Conservation (phyloP, 129 eudicot genomes). For the Lonicera japonica region DNA sequence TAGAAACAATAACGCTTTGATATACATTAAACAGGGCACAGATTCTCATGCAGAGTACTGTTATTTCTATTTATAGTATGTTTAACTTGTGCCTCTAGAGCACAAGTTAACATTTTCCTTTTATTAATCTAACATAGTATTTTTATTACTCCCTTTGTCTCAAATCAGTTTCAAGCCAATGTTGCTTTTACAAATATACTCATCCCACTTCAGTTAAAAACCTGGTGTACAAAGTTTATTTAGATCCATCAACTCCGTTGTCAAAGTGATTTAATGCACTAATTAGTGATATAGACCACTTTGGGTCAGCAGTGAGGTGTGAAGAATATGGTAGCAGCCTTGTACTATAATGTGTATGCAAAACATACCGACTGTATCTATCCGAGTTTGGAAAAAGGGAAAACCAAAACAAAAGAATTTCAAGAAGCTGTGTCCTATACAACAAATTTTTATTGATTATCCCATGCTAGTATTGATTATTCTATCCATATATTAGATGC, state of each 20-base stretch:
- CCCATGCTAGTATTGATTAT: constrained; percentile 3
- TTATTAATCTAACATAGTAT: too few species aligned
- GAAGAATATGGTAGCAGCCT: not conserved
- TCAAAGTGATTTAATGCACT: not conserved
- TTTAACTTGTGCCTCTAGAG: too few species aligned
- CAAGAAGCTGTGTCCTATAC: not conserved
- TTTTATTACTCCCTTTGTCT: too few species aligned
- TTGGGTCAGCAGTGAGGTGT: not conserved
- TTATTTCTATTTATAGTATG: too few species aligned
- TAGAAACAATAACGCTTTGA: too few species aligned
- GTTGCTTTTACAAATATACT: not conserved
- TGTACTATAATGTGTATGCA: not conserved
- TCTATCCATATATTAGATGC: constrained; percentile 4
- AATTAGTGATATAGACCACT: not conserved
- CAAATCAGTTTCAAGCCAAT: too few species aligned
- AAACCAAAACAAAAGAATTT: not conserved
- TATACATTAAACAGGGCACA: too few species aligned
- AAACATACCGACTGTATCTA: not conserved
- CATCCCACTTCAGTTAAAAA: not conserved
- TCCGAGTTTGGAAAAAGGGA: not conserved
- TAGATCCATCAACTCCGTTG: not conserved
- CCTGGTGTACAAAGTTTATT: not conserved
- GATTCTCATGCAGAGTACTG: too few species aligned
- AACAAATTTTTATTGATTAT: not conserved
- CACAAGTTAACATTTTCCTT: too few species aligned